Evolutionary conservation across 345 rosid genomes (phyloP), one percentile per base, ranked within the genome.

Genomic region (Acer negundo): DNA sequence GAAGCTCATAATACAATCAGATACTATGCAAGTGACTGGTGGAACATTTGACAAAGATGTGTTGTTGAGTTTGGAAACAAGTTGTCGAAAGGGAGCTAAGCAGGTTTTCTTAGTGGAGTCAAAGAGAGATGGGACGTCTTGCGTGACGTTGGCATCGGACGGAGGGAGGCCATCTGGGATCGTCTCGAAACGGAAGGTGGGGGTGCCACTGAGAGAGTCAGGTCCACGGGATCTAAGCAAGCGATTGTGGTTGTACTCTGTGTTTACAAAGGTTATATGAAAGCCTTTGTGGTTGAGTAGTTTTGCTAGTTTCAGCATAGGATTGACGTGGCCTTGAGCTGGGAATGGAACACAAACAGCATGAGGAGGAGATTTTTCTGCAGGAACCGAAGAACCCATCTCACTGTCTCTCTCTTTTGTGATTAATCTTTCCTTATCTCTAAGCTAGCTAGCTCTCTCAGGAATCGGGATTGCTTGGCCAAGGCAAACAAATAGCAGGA

Each of bases 291-390:
- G 58, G 72, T 82, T 85, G 15, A 88, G 82, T 4, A 87, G 77
- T 63, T 87, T 84, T 23, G 90, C 89, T 16, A 87, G 68, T 22
- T 77, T 80, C 0, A 84, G 26, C 85, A 86, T 81, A 0, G 87
- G 90, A 22, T 82, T 85, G 7, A 89, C 67, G 76, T 87, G 89
- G 72, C 91, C 88, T 77, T 86, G 90, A 7, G 89, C 86, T 10
- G 88, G 87, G 72, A 6, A 81, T 9, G 88, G 88, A 3, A 87
- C 26, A n/a, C 80, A 83, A 0, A 86, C 85, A 5, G 64, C 85
- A 49, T 86, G 91, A 47, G 89, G 16, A 40, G 44, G 44, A 40
- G 7, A 40, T 6, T 59, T 72, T 76, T 71, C 67, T 2, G 1
- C 16, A 0, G 6, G 10, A 10, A 4, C 22, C 0, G 13, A 4